Conservation (phyloP, 257 asterid genomes). For the Solanum virginianum region DNA sequence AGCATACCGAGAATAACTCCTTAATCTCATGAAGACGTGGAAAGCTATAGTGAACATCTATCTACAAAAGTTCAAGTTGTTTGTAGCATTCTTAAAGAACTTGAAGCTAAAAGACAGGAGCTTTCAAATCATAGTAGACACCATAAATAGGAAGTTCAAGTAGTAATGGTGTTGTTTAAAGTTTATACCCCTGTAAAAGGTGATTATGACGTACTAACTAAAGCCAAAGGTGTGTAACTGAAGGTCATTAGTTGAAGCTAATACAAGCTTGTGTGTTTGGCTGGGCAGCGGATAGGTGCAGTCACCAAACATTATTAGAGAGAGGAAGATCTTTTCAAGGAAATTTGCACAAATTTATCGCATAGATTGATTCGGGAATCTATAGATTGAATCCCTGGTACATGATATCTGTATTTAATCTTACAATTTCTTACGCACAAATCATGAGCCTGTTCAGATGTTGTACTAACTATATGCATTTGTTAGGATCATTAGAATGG, state of each 20-base stretch:
- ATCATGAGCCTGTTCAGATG: background rate
- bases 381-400: background rate
- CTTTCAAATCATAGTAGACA: conserved; percentile 11
- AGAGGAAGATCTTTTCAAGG: background rate
- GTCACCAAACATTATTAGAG: background rate
- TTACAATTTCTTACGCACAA: background rate
- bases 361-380: background rate
- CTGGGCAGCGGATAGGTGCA: background rate
- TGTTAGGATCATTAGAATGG: background rate
- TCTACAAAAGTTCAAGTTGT: conserved; percentile 35
- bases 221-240: background rate
- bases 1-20: conserved; percentile 56
- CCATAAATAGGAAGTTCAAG: conserved; percentile 2
- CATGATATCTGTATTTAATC: background rate
- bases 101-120: conserved; percentile 39
- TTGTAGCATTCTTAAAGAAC: conserved; percentile 37
- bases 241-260: background rate
- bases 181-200: background rate
- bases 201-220: background rate
- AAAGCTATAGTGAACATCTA: conserved; percentile 48
- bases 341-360: background rate
- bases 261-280: background rate
- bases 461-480: background rate
- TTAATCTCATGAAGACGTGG: conserved; percentile 55
- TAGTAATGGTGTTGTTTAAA: background rate